Percentiles rank a stretch among this genome's conserved stretches.
Evolutionary conservation across 345 rosid species (phyloP).

Genomic region (Geranium rotundifolium): DNA sequence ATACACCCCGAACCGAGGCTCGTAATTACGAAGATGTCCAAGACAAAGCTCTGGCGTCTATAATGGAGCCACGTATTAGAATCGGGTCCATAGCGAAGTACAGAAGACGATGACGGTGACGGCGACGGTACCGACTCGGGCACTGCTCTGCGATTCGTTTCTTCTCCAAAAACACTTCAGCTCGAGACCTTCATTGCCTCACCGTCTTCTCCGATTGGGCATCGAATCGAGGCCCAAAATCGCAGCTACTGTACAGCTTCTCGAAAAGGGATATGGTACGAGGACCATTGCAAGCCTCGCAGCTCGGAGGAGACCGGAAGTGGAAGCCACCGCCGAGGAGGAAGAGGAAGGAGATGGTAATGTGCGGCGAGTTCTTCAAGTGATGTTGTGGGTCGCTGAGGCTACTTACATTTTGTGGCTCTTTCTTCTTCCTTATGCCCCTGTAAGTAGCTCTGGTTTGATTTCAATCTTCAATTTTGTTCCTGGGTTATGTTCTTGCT

Average conservation of each 20-base stretch:
- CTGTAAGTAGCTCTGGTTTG: slow-evolving; percentile 27
- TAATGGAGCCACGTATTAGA: neutral
- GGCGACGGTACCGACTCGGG: slow-evolving; percentile 8
- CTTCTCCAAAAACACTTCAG: neutral
- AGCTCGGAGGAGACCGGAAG: slow-evolving; percentile 37
- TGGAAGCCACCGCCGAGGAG: slow-evolving; percentile 14
- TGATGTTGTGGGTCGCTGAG: slow-evolving; percentile 59
- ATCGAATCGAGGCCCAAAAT: slow-evolving; percentile 14
- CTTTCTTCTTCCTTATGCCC: slow-evolving; percentile 85
- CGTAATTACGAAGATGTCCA: neutral
- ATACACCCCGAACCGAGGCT: neutral
- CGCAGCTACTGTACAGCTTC: neutral
- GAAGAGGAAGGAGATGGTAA: slow-evolving; percentile 21
- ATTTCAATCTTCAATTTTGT: neutral
- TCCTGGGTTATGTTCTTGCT: neutral
- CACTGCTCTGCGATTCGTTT: neutral
- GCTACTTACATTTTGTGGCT: slow-evolving; percentile 83
- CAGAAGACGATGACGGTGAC: neutral
- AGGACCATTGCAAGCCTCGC: slow-evolving; percentile 21
- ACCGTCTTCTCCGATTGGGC: neutral
- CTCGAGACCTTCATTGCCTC: slow-evolving; percentile 4
- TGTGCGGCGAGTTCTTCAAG: slow-evolving; percentile 25
- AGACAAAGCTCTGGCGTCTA: neutral
- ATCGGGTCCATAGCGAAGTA: neutral
- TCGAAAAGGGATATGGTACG: slow-evolving; percentile 1